Percentiles rank a stretch among this genome's conserved stretches.
phyloP scores from a whole-genome alignment of 2,329 filamentous ascomycete species.

The Diplodia sapinea region DNA sequence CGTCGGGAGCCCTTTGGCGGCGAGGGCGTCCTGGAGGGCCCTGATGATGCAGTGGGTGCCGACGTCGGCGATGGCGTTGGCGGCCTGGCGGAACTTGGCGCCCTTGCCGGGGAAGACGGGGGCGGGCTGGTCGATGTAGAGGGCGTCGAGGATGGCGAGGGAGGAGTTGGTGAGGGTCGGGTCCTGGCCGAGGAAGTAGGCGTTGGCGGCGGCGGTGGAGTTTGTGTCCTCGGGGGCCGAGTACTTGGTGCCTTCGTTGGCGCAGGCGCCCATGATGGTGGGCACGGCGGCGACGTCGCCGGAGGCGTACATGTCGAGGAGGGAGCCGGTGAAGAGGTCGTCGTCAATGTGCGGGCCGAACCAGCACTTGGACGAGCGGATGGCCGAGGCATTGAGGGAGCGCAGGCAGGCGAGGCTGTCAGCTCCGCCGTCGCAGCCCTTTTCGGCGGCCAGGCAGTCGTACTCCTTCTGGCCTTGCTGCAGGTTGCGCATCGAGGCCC shows the following conservation, averaged over 20 bases:
- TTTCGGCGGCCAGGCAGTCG: conserved; percentile 57
- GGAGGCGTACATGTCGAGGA: conserved; percentile 54
- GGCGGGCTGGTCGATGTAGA: conserved; percentile 56
- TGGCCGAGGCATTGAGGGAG: conserved; percentile 48
- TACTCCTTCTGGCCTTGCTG: conserved; percentile 59
- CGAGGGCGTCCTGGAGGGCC: conserved; percentile 56
- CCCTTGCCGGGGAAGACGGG: conserved; percentile 61
- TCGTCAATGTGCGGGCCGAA: conserved; percentile 60
- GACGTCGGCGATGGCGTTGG: conserved; percentile 59
- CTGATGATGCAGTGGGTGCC: conserved; percentile 65
- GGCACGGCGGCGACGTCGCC: conserved; percentile 60
- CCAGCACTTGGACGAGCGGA: conserved; percentile 58
- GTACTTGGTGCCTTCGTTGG: conserved; percentile 70
- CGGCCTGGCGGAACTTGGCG: conserved; percentile 64
- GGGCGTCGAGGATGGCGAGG: conserved; percentile 57
- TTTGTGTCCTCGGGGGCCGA: conserved; percentile 55
- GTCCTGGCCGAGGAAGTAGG: conserved; percentile 65
- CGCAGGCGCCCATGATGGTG: conserved; percentile 61
- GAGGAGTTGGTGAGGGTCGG: conserved; percentile 60
- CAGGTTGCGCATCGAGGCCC: conserved; percentile 56
- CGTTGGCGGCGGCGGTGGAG: conserved; percentile 56
- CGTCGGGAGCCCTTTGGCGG: conserved; percentile 36
- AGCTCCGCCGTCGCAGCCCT: conserved; percentile 49
- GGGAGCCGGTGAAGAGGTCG: conserved; percentile 58
- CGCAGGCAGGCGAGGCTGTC: conserved; percentile 59